phyloP scores from a whole-genome alignment of 2,329 filamentous ascomycete species.

The Ceratocystis harringtonii region DNA sequence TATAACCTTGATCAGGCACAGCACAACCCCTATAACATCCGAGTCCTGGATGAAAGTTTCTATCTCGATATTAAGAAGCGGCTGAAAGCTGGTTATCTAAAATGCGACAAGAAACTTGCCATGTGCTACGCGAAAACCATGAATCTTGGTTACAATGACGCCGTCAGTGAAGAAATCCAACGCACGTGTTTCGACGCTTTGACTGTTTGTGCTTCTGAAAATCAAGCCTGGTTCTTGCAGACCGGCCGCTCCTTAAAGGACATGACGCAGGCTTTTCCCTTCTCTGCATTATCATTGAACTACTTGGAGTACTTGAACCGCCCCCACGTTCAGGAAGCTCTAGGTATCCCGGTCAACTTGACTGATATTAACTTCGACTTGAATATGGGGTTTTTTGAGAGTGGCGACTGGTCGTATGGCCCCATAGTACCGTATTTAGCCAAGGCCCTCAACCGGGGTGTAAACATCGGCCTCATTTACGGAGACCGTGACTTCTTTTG shows the following conservation, averaged over 20 bases:
- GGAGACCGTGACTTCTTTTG: constrained; percentile 49
- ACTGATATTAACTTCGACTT: constrained; percentile 48
- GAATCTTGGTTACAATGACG: constrained; percentile 27
- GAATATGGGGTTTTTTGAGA: constrained; percentile 35
- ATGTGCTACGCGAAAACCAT: constrained; percentile 23
- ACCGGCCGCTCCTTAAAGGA: constrained; percentile 46
- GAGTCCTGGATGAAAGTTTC: constrained; percentile 31
- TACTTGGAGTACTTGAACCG: constrained; percentile 52
- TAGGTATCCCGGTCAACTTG: constrained; percentile 48
- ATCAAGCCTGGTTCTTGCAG: neutral
- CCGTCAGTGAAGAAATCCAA: constrained; percentile 23
- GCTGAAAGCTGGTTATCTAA: neutral
- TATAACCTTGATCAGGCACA: constrained; percentile 42
- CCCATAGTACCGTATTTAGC: constrained; percentile 32
- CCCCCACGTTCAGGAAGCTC: constrained; percentile 38
- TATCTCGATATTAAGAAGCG: constrained; percentile 19
- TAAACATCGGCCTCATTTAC: constrained; percentile 59
- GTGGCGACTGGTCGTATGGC: constrained; percentile 11
- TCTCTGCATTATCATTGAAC: constrained; percentile 48
- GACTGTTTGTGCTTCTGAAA: constrained; percentile 13
- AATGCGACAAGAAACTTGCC: neutral
- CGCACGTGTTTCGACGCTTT: constrained; percentile 20
- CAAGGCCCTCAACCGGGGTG: constrained; percentile 42
- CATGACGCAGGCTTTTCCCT: constrained; percentile 37
- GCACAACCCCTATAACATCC: constrained; percentile 51